These are phyloP conservation scores for Spergularia bocconei DNA, from an alignment of 148 eudicot genomes.

Conservation along the genomic window DNA sequence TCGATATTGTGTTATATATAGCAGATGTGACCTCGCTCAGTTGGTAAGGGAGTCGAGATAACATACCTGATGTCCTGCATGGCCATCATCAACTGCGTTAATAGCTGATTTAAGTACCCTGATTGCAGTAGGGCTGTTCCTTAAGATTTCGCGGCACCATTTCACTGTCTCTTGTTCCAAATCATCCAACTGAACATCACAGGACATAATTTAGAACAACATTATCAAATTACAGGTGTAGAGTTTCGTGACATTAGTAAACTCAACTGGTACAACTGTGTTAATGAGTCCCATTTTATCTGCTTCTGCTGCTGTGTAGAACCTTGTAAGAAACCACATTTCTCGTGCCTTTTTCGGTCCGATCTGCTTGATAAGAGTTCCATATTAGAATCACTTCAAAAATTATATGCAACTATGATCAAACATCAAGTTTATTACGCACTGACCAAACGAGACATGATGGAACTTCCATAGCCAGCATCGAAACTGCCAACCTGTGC, in stretches of 20 bases:
- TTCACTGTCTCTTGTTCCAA: slow-evolving; percentile 86
- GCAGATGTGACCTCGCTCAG: background rate
- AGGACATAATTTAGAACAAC: background rate
- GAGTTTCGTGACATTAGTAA: background rate
- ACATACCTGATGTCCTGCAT: slow-evolving; percentile 95
- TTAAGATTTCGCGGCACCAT: slow-evolving; percentile 91
- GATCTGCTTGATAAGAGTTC: slow-evolving; percentile 40
- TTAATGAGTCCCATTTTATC: slow-evolving; percentile 93
- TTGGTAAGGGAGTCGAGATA: background rate
- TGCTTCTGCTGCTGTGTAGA: slow-evolving; percentile 84
- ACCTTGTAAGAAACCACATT: slow-evolving; percentile 90
- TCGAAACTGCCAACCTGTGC: slow-evolving; percentile 95
- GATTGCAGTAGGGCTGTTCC: slow-evolving; percentile 90
- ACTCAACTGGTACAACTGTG: slow-evolving; percentile 90
- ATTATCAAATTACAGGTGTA: background rate
- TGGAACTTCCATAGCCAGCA: slow-evolving; percentile 95
- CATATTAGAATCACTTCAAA: background rate
- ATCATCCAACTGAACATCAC: slow-evolving; percentile 53
- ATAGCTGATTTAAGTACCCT: slow-evolving; percentile 86
- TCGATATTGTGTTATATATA: background rate
- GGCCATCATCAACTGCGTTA: slow-evolving; percentile 94
- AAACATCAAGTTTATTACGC: slow-evolving; percentile 11
- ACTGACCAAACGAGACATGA: slow-evolving; percentile 92
- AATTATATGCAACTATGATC: background rate
- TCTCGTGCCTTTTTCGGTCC: slow-evolving; percentile 96